Evolutionary conservation across 2,329 filamentous ascomycete species (phyloP), one percentile per base, ranked within the genome.

Genomic region (Fusarium brevicatenulatum): DNA sequence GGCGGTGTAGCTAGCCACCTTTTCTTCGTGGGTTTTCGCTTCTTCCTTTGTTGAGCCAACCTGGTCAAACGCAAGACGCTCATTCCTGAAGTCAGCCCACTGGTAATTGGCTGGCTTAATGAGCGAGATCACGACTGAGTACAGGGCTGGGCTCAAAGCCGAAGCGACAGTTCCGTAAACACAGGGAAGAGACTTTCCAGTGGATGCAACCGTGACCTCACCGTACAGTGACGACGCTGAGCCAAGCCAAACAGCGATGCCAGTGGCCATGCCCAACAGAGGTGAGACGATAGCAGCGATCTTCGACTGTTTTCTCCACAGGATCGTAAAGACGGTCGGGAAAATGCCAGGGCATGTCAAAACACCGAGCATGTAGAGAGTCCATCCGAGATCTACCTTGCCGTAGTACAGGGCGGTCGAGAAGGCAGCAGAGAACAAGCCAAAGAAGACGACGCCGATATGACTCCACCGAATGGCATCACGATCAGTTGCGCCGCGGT

Each of bases 341-440:
- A 88, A 85, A 59, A 88, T 87, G 0, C 86, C 86, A 0, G 86
- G 86, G 40, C 86, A 88, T 1, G 85, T 88, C 15, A 89, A 71
- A 2, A 88, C 85, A 7, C 86, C 85, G 0, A 89, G 82, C 85
- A 88, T 86, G 68, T 89, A 88, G 4, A 88, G 67, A 0, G 85
- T 87, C 87, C 86, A 89, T 2, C 85, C 84, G 0, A 89, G 80
- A 52, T 89, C 85, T 9, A 89, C 84, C 0, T 86, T 86, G 0
- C 86, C 87, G 50, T 89, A 87, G 77, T 89, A 83, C 2, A 89
- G 77, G 57, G 86, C 84, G 0, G 86, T 88, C 15, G 86, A 85
- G 65, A 89, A 88, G 0, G 81, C 84, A 0, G 86, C 86, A 0
- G 85, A 84, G 63, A 89, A 86, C 0, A 87, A 73, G 0, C 84